Percentiles rank a stretch among this genome's conserved stretches.
Evolutionary conservation across 352 stramenopile genomes (phyloP).

Genomic region (Pythium plurisporium): DNA sequence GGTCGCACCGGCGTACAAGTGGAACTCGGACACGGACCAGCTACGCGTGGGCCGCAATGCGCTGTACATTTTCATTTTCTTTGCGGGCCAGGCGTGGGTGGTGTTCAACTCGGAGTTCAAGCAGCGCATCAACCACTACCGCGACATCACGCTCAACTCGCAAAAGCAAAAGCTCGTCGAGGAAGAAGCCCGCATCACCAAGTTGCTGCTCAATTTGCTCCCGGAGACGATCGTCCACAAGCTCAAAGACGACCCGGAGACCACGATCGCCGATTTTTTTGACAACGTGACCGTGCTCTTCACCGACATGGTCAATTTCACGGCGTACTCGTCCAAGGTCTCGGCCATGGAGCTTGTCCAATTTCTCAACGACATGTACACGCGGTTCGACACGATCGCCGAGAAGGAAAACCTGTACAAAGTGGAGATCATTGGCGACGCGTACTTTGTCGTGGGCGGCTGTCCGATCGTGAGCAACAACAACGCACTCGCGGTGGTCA

Average conservation of each 20-base stretch:
- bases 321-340: constrained; percentile 74
- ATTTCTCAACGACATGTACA: constrained; percentile 88
- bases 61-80: constrained; percentile 84
- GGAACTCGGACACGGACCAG: constrained; percentile 38
- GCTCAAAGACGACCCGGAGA: constrained; percentile 70
- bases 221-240: constrained; percentile 84
- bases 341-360: constrained; percentile 84
- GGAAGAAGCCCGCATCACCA: constrained; percentile 74
- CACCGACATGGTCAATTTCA: constrained; percentile 87
- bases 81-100: constrained; percentile 71
- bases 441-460: constrained; percentile 79
- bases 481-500: constrained; percentile 71
- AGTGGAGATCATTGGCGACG: constrained; percentile 87
- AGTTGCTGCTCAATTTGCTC: constrained; percentile 71
- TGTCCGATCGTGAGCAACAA: constrained; percentile 57
- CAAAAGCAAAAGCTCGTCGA: constrained; percentile 83
- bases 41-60: constrained; percentile 58
- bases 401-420: constrained; percentile 88
- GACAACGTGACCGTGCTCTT: constrained; percentile 84
- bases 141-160: constrained; percentile 75
- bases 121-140: constrained; percentile 84
- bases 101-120: constrained; percentile 86
- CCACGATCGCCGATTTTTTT: constrained; percentile 82
- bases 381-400: constrained; percentile 79
- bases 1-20: constrained; percentile 39